These are phyloP conservation scores for Carex kokanica DNA, from an alignment of 176 grass and related monocot species.

Conservation along the genomic window DNA sequence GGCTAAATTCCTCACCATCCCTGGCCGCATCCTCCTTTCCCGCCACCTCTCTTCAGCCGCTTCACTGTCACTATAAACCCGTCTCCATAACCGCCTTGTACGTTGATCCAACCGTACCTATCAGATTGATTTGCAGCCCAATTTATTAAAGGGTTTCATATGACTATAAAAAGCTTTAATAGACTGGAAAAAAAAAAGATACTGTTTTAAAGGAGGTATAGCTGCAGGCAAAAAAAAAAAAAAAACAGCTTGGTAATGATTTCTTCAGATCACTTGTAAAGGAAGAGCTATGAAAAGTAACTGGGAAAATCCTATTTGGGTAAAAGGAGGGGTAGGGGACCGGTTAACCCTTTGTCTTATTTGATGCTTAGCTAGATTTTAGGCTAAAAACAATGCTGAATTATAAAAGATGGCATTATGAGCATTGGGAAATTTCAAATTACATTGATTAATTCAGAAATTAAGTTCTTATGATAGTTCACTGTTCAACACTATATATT, in stretches of 20 bases:
- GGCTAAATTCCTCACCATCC: conserved; percentile 41
- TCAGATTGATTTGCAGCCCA: background rate
- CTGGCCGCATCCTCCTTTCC: background rate
- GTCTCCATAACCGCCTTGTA: conserved; percentile 99
- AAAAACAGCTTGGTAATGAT: conserved; percentile 1
- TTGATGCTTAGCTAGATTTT: background rate
- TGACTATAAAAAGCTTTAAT: background rate
- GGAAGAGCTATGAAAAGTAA: background rate
- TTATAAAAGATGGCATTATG: background rate
- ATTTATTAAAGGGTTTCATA: background rate
- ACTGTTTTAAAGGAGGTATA: background rate
- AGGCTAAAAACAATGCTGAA: background rate
- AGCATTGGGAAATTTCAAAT: background rate
- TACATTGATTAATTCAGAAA: background rate
- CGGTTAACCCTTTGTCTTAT: background rate
- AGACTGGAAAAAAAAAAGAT: background rate
- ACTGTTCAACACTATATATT: background rate
- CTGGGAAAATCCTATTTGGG: background rate
- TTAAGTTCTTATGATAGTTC: background rate
- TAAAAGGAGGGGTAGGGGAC: conserved; percentile 2
- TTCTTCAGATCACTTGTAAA: background rate
- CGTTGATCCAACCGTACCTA: conserved; percentile 76
- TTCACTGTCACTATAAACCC: conserved; percentile 98
- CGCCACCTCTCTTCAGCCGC: conserved; percentile 63
- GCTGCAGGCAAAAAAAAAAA: background rate